Evolutionary conservation across 805 yeast species (phyloP).

Genomic region (Tetrapisispora taiwanensis): DNA sequence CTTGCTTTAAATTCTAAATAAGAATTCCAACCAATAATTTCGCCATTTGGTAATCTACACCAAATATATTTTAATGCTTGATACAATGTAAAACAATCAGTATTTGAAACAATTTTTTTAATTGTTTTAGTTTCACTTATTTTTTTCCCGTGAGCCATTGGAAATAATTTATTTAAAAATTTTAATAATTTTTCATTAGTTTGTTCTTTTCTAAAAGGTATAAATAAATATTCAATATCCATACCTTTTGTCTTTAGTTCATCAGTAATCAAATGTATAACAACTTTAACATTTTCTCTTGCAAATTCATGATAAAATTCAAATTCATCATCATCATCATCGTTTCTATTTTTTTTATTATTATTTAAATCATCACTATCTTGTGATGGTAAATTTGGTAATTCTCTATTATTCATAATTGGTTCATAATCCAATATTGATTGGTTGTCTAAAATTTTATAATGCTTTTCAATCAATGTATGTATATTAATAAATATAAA

Average conservation of each 20-base stretch:
- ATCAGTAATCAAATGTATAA: constrained; percentile 60
- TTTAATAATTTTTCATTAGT: constrained; percentile 49
- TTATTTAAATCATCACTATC: background rate
- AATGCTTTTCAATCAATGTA: background rate
- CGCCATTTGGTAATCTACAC: constrained; percentile 73
- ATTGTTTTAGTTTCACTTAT: constrained; percentile 34
- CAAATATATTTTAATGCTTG: constrained; percentile 74
- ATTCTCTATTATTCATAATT: constrained; percentile 1
- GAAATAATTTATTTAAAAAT: constrained; percentile 50
- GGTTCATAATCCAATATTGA: background rate
- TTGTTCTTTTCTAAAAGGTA: constrained; percentile 68
- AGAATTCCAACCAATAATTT: constrained; percentile 79
- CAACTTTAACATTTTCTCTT: constrained; percentile 54
- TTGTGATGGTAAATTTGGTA: background rate
- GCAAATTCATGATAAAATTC: constrained; percentile 41
- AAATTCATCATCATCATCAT: constrained; percentile 24
- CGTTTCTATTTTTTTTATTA: background rate
- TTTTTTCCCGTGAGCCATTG: constrained; percentile 40
- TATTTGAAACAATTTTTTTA: constrained; percentile 33
- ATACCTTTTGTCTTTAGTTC: constrained; percentile 63
- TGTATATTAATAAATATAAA: no score
- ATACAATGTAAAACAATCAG: constrained; percentile 63
- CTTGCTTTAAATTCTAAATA: constrained; percentile 57
- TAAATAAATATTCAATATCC: constrained; percentile 59
- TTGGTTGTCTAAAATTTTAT: no score